Percentiles rank a stretch among this genome's conserved stretches.
phyloP scores from a whole-genome alignment of 441 rosid genomes.

The Eutrema salsugineum region DNA sequence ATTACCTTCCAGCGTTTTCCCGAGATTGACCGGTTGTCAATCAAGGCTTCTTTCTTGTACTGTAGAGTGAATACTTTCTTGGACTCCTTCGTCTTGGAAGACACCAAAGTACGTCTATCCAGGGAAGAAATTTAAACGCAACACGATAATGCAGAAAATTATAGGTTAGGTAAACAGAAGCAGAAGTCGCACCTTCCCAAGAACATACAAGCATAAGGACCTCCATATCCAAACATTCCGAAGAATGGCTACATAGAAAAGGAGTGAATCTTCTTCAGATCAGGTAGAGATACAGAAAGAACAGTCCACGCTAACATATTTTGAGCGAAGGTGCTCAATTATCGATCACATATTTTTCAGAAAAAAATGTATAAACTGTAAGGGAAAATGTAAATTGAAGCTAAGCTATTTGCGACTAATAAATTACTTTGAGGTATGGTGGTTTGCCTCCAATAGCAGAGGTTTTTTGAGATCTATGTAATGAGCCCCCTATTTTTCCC shows the following conservation, averaged over 20 bases:
- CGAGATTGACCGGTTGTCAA: slow-evolving; percentile 34
- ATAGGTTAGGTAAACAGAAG: neutral
- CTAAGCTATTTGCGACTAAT: neutral
- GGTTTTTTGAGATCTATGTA: slow-evolving; percentile 47
- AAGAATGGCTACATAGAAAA: slow-evolving; percentile 53
- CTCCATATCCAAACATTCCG: slow-evolving; percentile 87
- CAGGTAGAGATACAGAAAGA: neutral
- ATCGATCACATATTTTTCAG: neutral
- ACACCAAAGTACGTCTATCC: slow-evolving; percentile 48
- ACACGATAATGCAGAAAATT: neutral
- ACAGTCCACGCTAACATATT: neutral
- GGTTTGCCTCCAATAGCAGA: slow-evolving; percentile 57
- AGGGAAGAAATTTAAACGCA: slow-evolving; percentile 1
- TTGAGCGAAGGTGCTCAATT: neutral
- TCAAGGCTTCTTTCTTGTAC: slow-evolving; percentile 54
- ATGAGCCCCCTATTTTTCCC: slow-evolving; percentile 80
- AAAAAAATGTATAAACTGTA: neutral
- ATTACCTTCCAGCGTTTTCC: slow-evolving; percentile 57
- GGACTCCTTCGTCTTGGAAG: slow-evolving; percentile 55
- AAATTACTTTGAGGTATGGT: slow-evolving; percentile 54
- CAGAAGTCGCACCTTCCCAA: slow-evolving; percentile 52
- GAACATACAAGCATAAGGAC: slow-evolving; percentile 67
- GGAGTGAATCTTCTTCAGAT: neutral
- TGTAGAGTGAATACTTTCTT: slow-evolving; percentile 48
- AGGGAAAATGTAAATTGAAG: neutral